Base-by-base conservation (phyloP, 768 basidiomycete species). In the Hericium erinaceus region DNA sequence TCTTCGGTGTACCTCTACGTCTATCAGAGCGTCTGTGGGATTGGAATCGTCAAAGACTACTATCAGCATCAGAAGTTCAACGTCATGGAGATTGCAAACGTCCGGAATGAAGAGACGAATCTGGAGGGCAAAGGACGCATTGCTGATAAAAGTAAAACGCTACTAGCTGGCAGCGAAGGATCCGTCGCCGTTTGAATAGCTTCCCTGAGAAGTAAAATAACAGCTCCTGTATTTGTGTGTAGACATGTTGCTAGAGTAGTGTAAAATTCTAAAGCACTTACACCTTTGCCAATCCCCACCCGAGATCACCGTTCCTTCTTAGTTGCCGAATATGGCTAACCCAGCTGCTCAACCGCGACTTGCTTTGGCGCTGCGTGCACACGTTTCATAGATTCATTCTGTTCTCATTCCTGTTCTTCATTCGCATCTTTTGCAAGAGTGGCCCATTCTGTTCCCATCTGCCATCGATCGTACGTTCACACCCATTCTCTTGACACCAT, bases 51-150 rank as follows among this genome's bases (percentile, higher is more conserved):
- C 4, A 76, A 79, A 63, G 80, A 87, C 59, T 92, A 91, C 65
- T 85, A 90, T 62, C 72, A 72, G 28, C 72, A 82, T 37, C 80
- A 83, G 56, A 92, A 87, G 64, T 92, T 87, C 75, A 92, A 92
- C 61, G 83, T 89, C 3, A 80, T 84, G 76, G 83, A 84, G 67
- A 76, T 92, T 49, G 85, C 85, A 9, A 64, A 66, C 55, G 65
- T 70, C 38, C 79, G 73, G 65, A 77, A 78, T 28, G 69, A 61
- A 3, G 66, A 70, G 20, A 70, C 69, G 4, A 67, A 68, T 9
- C 73, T 75, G 26, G 61, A 62, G 24, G 70, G 66, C 26, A 62
- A 64, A 20, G 72, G 72, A 15, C 74, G 75, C 12, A 48, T 64
- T 6, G 55, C 39, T n/a, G 18, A 61, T 38, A 48, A 33, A 12